phyloP scores from a whole-genome alignment of 2,329 filamentous ascomycete genomes.

The Colletotrichum chlorophyti region DNA sequence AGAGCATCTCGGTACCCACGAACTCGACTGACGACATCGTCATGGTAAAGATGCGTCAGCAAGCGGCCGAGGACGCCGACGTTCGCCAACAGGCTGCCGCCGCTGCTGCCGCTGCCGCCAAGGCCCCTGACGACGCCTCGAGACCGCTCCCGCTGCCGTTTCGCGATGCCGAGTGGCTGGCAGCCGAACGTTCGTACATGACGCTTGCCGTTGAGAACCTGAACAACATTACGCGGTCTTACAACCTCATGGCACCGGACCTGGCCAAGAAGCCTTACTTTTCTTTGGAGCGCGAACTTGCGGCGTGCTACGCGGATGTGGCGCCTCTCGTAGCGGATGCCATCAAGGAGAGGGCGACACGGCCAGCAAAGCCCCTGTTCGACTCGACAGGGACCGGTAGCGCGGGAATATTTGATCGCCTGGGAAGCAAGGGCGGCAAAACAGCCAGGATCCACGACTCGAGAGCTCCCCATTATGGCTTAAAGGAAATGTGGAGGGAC shows the following conservation, averaged over 20 bases:
- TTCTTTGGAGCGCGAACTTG: constrained; percentile 80
- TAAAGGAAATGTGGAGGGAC: constrained; percentile 90
- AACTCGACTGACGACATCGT: constrained; percentile 56
- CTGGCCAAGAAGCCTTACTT: constrained; percentile 94
- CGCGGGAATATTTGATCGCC: constrained; percentile 66
- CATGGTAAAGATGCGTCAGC: constrained; percentile 52
- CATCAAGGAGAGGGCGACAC: constrained; percentile 72
- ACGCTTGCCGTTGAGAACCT: constrained; percentile 77
- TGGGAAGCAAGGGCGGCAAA: constrained; percentile 57
- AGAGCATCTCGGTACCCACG: constrained; percentile 54
- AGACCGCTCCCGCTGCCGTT: constrained; percentile 65
- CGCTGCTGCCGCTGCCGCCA: constrained; percentile 5
- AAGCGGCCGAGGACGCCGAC: not conserved
- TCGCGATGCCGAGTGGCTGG: constrained; percentile 79
- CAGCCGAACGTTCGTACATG: constrained; percentile 76
- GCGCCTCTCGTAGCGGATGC: constrained; percentile 76
- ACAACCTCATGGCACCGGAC: constrained; percentile 94
- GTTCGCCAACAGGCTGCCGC: too few species aligned
- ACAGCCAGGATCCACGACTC: constrained; percentile 76
- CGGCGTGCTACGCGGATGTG: constrained; percentile 83
- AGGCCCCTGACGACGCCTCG: not conserved
- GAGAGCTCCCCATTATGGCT: constrained; percentile 78
- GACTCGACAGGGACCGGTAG: constrained; percentile 41
- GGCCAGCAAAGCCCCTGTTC: constrained; percentile 40
- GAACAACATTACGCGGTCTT: constrained; percentile 81